Evolutionary conservation across 148 eudicot species (phyloP), one percentile per base, ranked within the genome.

Genomic region (Cornus controversa): DNA sequence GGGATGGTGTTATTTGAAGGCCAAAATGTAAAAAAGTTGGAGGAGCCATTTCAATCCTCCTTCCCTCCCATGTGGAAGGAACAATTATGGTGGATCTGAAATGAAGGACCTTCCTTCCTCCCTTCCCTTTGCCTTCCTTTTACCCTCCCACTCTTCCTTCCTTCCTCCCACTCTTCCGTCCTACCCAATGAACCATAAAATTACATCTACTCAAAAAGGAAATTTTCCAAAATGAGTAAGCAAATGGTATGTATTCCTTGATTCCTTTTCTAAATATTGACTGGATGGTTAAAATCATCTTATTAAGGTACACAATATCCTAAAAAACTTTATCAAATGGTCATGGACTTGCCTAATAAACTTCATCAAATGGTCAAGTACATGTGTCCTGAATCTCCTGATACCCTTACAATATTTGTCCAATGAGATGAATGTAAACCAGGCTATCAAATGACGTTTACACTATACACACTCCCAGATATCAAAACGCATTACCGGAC

Each of bases 401-500:
- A 16, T 50, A 50, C 20, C 18, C 15, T 50, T 50, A 13, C 14
- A 16, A 50, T 50, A 50, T 50, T 45, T 68, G 71, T 26, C 13
- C 20, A 69, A 14, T 70, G 31, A 1, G 20, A 24, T 5, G 24
- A 42, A 45, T 70, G 58, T 7, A 65, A 75, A 25, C 25, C 25
- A 40, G 37, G 54, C 31, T 34, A 24, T 16, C 22, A 18, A 27
- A 73, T 57, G n/a, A 62, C 73, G 45, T 42, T n/a, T 40, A 40
- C 10, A 9, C 40, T 34, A 13, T 60, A 34, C 11, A 15, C 18
- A 37, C 18, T 37, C 80, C 42, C 28, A 15, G 69, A 14, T 78
- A 36, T 27, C 18, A 3, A 77, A 77, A 25, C 26, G 31, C 29
- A 54, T 80, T 86, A 90, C 93, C 93, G 29, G 80, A 78, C 47